These are phyloP conservation scores for Gentiana dahurica DNA, from an alignment of 257 asterid species.

Conservation along the genomic window DNA sequence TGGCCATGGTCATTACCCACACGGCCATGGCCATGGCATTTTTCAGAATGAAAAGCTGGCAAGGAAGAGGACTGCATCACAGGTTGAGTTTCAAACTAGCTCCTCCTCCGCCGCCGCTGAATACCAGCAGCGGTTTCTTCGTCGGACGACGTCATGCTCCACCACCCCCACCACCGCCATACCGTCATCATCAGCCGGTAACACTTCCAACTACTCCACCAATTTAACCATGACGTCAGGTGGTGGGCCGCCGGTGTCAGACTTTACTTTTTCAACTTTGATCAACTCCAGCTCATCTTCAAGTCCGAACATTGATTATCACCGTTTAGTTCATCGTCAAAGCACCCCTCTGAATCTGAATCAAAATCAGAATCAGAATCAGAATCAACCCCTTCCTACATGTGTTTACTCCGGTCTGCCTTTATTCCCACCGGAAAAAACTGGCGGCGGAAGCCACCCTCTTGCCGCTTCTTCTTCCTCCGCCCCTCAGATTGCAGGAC, in stretches of 20 bases:
- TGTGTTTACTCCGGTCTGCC: conserved; percentile 94
- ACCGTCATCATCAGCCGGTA: conserved; percentile 2
- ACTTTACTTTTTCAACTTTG: conserved; percentile 18
- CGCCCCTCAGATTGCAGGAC: background rate
- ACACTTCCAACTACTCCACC: conserved; percentile 63
- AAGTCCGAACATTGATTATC: conserved; percentile 8
- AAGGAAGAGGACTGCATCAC: conserved; percentile 77
- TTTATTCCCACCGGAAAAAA: conserved; percentile 56
- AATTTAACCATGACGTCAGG: conserved; percentile 40
- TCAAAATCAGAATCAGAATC: conserved; percentile 4
- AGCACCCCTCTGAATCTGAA: background rate
- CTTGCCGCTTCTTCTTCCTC: conserved; percentile 7
- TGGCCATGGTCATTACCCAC: conserved; percentile 12
- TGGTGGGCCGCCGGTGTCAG: conserved; percentile 25
- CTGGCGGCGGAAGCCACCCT: conserved; percentile 14
- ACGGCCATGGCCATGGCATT: conserved; percentile 4
- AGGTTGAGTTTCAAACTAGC: conserved; percentile 46
- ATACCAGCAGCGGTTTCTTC: conserved; percentile 29
- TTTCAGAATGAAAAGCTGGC: conserved; percentile 30
- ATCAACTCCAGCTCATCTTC: conserved; percentile 24
- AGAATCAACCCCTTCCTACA: conserved; percentile 29
- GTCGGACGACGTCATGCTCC: conserved; percentile 28
- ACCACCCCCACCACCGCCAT: conserved; percentile 8
- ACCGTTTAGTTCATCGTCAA: conserved; percentile 11
- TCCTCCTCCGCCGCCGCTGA: conserved; percentile 1